These are phyloP conservation scores for Lentinula boryana DNA, from an alignment of 768 basidiomycete genomes.

Conservation along the genomic window DNA sequence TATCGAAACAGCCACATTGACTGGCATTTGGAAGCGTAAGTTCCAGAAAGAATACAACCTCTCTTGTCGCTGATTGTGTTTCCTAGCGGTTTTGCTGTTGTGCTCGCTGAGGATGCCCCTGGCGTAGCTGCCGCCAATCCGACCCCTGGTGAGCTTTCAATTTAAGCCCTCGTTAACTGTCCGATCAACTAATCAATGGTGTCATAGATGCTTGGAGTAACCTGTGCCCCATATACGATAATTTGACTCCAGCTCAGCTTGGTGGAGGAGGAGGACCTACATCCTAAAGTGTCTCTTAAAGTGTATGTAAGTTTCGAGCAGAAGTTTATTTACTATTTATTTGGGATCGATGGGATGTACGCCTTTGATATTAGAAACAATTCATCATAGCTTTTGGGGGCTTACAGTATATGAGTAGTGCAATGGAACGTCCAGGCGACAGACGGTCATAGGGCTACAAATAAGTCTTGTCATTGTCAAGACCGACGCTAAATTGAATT, in stretches of 20 bases:
- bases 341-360: no score
- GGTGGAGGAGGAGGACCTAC: background rate
- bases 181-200: background rate
- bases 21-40: slow-evolving; percentile 27
- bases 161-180: background rate
- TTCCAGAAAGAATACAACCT: background rate
- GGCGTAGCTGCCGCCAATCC: background rate
- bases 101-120: slow-evolving; percentile 11
- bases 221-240: slow-evolving; percentile 17
- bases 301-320: no score
- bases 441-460: no score
- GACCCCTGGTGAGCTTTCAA: background rate
- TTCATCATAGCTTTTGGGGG: no score
- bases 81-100: slow-evolving; percentile 7
- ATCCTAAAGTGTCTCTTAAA: background rate
- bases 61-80: background rate
- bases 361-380: no score
- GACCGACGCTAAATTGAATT: no score
- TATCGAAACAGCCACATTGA: slow-evolving; percentile 25
- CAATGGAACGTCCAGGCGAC: no score
- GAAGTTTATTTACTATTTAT: background rate
- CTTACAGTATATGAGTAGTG: no score
- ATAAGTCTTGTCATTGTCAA: no score
- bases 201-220: slow-evolving; percentile 11
- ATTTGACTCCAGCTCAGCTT: background rate